A percentile compares a stretch with the other conserved stretches of the same genome.
Evolutionary conservation across 495 filamentous ascomycete genomes (phyloP).

Genomic region (Neurospora sp.): DNA sequence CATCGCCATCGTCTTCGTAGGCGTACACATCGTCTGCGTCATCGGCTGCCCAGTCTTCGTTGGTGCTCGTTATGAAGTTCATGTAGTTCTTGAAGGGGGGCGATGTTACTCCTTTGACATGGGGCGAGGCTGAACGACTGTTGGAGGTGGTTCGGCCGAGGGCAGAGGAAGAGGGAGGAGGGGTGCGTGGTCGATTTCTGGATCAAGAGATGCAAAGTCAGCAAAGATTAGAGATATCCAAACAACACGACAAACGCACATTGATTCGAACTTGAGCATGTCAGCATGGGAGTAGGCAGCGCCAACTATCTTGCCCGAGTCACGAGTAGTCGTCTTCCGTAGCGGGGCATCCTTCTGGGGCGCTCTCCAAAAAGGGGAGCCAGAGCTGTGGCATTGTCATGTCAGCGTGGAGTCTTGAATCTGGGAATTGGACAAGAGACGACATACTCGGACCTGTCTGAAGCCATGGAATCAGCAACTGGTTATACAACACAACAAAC

Average conservation of each 20-base stretch:
- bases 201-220: conserved; percentile 10
- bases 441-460: conserved; percentile 52
- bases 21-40: conserved; percentile 60
- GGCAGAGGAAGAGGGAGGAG: conserved; percentile 30
- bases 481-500: not conserved
- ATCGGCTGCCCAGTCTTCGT: conserved; percentile 64
- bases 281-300: conserved; percentile 95
- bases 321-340: conserved; percentile 46
- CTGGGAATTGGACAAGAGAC: conserved; percentile 11
- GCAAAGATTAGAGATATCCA: not conserved
- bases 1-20: conserved; percentile 67
- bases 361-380: conserved; percentile 85
- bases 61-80: conserved; percentile 61
- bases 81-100: conserved; percentile 64
- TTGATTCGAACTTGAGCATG: conserved; percentile 73
- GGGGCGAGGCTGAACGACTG: conserved; percentile 38
- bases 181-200: conserved; percentile 41
- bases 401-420: not conserved
- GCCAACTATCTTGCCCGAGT: conserved; percentile 74
- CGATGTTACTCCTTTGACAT: conserved; percentile 43
- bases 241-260: conserved; percentile 36
- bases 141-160: conserved; percentile 20
- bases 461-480: conserved; percentile 17
- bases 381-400: conserved; percentile 41
- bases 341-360: conserved; percentile 40